Evolutionary conservation across 2,329 filamentous ascomycete genomes (phyloP).

Genomic region (Aspergillus sp.): DNA sequence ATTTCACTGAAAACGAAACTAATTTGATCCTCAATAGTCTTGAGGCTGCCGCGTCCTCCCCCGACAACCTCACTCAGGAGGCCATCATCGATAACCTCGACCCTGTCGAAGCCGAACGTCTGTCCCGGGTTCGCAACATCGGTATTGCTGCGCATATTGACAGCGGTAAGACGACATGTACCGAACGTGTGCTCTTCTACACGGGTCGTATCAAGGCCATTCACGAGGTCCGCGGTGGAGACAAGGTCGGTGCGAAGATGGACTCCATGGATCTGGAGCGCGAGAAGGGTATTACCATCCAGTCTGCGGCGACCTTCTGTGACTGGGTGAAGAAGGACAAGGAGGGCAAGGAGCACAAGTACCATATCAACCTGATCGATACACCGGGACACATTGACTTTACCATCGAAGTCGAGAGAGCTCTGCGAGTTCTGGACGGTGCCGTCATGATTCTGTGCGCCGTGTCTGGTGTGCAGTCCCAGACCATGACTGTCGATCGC

Average conservation of each 20-base stretch:
- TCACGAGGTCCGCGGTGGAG: constrained; percentile 86
- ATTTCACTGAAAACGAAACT: background rate
- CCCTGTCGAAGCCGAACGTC: constrained; percentile 71
- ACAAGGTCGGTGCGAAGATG: constrained; percentile 97
- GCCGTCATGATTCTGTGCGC: constrained; percentile 98
- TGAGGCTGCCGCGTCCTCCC: constrained; percentile 58
- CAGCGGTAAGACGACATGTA: constrained; percentile 95
- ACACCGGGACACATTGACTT: constrained; percentile 99
- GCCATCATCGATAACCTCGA: constrained; percentile 76
- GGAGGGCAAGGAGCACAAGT: constrained; percentile 79
- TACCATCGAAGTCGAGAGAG: constrained; percentile 96
- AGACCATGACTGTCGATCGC: constrained; percentile 96
- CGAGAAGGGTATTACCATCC: constrained; percentile 98
- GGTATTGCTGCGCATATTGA: constrained; percentile 99
- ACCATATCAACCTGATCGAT: constrained; percentile 98
- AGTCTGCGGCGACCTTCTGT: constrained; percentile 95
- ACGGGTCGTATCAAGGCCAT: constrained; percentile 95
- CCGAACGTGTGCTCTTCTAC: constrained; percentile 96
- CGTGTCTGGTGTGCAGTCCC: constrained; percentile 93
- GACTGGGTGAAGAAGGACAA: constrained; percentile 85
- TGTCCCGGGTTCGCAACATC: constrained; percentile 88
- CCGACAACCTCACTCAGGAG: constrained; percentile 57
- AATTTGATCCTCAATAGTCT: constrained; percentile 33
- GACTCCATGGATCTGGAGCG: constrained; percentile 99
- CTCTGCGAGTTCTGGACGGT: constrained; percentile 88